A percentile compares a stretch with the other conserved stretches of the same genome.
phyloP scores from a whole-genome alignment of 768 basidiomycete species.

The Podaxis mareebaensis region DNA sequence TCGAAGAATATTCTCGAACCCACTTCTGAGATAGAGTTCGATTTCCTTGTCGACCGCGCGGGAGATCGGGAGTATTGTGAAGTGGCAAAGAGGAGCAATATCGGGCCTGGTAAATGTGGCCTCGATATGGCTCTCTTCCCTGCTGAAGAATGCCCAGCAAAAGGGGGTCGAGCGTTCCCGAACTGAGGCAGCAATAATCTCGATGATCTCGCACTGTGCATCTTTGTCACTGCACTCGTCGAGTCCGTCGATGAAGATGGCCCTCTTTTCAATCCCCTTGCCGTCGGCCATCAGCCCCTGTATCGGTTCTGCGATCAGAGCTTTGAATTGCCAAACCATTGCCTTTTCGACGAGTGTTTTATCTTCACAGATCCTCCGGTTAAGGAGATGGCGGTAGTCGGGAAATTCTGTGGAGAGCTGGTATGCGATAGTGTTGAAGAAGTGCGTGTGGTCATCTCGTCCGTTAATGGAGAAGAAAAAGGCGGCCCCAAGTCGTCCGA shows the following conservation, averaged over 20 bases:
- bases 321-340: slow-evolving; percentile 2
- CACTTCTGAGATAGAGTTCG: background rate
- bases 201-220: slow-evolving; percentile 4
- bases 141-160: slow-evolving; percentile 11
- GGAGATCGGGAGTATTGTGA: background rate
- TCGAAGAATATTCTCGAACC: slow-evolving; percentile 1
- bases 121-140: background rate
- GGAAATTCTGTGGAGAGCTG: slow-evolving; percentile 7
- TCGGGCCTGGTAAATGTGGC: background rate
- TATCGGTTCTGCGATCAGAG: background rate
- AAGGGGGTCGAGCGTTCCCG: background rate
- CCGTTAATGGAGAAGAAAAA: slow-evolving; percentile 14
- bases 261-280: background rate
- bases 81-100: background rate
- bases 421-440: slow-evolving; percentile 14
- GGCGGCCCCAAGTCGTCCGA: slow-evolving; percentile 9
- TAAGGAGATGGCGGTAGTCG: background rate
- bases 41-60: background rate
- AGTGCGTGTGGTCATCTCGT: background rate
- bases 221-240: background rate
- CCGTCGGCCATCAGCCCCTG: background rate
- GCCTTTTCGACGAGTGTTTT: slow-evolving; percentile 1
- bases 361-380: background rate
- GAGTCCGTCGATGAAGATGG: slow-evolving; percentile 4
- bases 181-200: slow-evolving; percentile 3